These are phyloP conservation scores for Aspergillus cavernicola DNA, from an alignment of 495 filamentous ascomycete species.

Conservation along the genomic window DNA sequence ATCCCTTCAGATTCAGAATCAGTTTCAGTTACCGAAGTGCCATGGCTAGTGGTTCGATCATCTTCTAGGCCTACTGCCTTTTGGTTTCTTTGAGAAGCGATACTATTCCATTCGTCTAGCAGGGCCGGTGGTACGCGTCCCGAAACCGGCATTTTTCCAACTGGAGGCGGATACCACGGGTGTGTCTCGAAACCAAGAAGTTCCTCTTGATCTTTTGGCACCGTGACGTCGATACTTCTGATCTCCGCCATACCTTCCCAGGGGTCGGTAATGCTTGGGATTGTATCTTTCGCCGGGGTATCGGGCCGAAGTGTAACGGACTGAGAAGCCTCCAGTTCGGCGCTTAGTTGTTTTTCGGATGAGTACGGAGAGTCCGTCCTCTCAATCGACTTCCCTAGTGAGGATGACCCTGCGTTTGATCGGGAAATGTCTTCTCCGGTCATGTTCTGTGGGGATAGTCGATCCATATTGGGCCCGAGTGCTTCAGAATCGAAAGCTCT, in stretches of 20 bases:
- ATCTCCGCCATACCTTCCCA: constrained; percentile 42
- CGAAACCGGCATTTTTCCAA: constrained; percentile 20
- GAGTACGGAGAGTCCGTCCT: not conserved
- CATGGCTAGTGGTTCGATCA: not conserved
- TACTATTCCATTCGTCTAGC: constrained; percentile 35
- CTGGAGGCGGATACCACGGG: constrained; percentile 39
- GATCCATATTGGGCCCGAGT: not conserved
- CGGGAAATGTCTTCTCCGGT: not conserved
- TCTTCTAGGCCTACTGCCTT: not conserved
- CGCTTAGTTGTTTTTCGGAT: not conserved
- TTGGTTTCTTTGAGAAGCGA: constrained; percentile 25
- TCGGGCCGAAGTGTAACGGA: not conserved
- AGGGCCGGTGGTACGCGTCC: constrained; percentile 37
- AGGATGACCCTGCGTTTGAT: not conserved
- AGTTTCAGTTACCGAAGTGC: not conserved
- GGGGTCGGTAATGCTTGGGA: constrained; percentile 16
- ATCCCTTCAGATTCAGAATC: constrained; percentile 17
- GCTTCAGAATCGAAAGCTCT: not conserved
- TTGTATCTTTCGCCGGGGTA: not conserved
- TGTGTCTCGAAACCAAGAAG: constrained; percentile 48
- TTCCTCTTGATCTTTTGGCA: constrained; percentile 57
- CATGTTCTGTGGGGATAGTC: not conserved
- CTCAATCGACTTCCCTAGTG: not conserved
- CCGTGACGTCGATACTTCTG: constrained; percentile 42
- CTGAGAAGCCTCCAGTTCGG: not conserved